phyloP scores from a whole-genome alignment of 2,329 filamentous ascomycete species.

The Colletotrichum navitas region DNA sequence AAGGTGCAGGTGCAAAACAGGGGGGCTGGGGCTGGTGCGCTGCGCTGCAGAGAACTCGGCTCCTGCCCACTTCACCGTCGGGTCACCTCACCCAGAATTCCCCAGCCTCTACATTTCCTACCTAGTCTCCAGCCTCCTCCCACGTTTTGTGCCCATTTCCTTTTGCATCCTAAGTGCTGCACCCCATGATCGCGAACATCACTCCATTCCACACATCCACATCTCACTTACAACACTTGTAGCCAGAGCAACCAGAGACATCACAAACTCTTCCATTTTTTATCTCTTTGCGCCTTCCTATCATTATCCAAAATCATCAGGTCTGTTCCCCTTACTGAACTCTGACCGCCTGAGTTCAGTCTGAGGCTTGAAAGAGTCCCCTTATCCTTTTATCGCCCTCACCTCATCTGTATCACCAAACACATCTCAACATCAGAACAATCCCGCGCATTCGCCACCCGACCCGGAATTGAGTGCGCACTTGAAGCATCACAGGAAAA shows the following conservation, averaged over 20 bases:
- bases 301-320: slow-evolving; percentile 14
- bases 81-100: slow-evolving; percentile 12
- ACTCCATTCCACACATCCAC: slow-evolving; percentile 42
- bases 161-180: slow-evolving; percentile 37
- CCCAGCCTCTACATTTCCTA: slow-evolving; percentile 39
- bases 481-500: neutral
- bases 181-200: slow-evolving; percentile 38
- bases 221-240: slow-evolving; percentile 39
- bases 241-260: slow-evolving; percentile 39
- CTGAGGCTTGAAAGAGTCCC: neutral
- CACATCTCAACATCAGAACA: slow-evolving; percentile 7
- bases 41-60: slow-evolving; percentile 14
- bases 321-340: slow-evolving; percentile 5
- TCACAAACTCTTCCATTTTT: slow-evolving; percentile 19
- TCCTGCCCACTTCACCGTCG: slow-evolving; percentile 19
- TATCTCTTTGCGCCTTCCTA: slow-evolving; percentile 14
- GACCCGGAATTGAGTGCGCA: slow-evolving; percentile 5
- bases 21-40: slow-evolving; percentile 39
- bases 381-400: slow-evolving; percentile 12
- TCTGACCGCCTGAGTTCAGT: slow-evolving; percentile 23
- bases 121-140: slow-evolving; percentile 40
- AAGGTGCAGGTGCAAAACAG: slow-evolving; percentile 27
- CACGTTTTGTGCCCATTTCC: slow-evolving; percentile 36
- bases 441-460: slow-evolving; percentile 6
- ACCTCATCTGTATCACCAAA: slow-evolving; percentile 4